These are phyloP conservation scores for Penicillium sp. DNA, from an alignment of 2,329 filamentous ascomycete species.

Conservation along the genomic window DNA sequence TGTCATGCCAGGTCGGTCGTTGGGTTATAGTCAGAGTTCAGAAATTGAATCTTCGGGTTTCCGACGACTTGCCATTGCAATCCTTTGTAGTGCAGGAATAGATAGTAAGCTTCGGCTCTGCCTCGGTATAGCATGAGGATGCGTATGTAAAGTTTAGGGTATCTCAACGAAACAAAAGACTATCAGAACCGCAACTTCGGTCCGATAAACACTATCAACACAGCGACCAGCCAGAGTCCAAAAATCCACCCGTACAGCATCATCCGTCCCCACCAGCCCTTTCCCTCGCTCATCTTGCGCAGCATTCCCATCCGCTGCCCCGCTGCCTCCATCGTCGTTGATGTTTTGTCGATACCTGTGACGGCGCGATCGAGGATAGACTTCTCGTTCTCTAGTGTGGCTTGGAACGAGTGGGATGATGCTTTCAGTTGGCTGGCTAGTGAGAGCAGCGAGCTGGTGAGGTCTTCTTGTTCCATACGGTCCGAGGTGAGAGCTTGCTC, in stretches of 20 bases:
- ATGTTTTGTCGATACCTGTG: slow-evolving; percentile 73
- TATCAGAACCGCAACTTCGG: slow-evolving; percentile 80
- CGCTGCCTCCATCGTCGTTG: slow-evolving; percentile 72
- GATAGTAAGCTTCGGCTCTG: too few species aligned
- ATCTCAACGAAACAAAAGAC: slow-evolving; percentile 5
- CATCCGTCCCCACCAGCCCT: slow-evolving; percentile 81
- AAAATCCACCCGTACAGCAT: slow-evolving; percentile 82
- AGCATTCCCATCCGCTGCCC: slow-evolving; percentile 74
- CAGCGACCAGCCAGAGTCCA: slow-evolving; percentile 72
- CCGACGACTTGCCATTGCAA: slow-evolving; percentile 16
- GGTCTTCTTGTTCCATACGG: slow-evolving; percentile 74
- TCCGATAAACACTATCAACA: slow-evolving; percentile 78
- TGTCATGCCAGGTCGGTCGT: slow-evolving; percentile 37
- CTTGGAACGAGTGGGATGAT: slow-evolving; percentile 69
- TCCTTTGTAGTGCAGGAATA: not conserved
- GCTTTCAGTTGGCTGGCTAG: slow-evolving; percentile 77
- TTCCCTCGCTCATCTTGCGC: slow-evolving; percentile 78
- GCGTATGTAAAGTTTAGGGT: slow-evolving; percentile 2
- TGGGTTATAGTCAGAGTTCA: slow-evolving; percentile 29
- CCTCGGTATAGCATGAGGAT: not conserved
- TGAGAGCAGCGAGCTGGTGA: slow-evolving; percentile 76
- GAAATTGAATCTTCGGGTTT: slow-evolving; percentile 25
- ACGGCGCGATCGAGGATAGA: slow-evolving; percentile 69
- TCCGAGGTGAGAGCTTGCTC: slow-evolving; percentile 75
- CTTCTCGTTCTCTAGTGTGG: slow-evolving; percentile 70